Evolutionary conservation across 2,329 filamentous ascomycete species (phyloP), one percentile per base, ranked within the genome.

Genomic region (Ceratocystis ficicola): DNA sequence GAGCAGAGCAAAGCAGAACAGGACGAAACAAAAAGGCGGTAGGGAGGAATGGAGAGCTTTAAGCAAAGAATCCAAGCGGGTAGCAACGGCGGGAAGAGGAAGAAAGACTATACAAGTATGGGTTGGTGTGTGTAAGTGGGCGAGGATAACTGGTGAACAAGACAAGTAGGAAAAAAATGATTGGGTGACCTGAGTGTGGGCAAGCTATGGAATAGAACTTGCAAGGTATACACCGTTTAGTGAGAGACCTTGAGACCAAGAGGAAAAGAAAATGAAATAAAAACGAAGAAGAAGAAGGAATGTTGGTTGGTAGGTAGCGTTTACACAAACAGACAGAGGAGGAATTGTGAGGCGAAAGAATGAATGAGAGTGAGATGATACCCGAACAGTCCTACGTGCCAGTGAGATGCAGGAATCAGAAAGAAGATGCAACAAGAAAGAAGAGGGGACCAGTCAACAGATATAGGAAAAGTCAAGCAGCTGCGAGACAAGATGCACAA

Each of bases 351-450:
- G 61, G 61, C 61, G 61, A 63, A 63, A 48, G 61, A 63, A 48
- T 63, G 61, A 63, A 63, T 63, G 61, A 48, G 44, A 63, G 61
- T 63, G 61, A 63, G 61, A 48, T 46, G 46, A 48, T 63, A 63
- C 61, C 61, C 46, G 46, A 63, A 30, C n/a, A 32, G 61, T 65
- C 41, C 52, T 65, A 55, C 63, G 55, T 65, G 63, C 63, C 63
- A 65, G 55, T 65, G 52, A 59, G 63, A 44, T 41, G 50, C 25
- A 60, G 63, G 63, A 65, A 65, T 65, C 41, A 60, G 50, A 57
- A 44, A 15, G n/a, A 57, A 41, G 28, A 48, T 52, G 41, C 50
- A 46, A 61, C 48, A 22, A 25, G 22, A 65, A 60, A 22, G 28
- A 59, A 61, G 63, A 65, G 63, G 63, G 52, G 25, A 60, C 12